A percentile compares a stretch with the other conserved stretches of the same genome.
These are phyloP conservation scores for Lonicera japonica DNA, from an alignment of 129 eudicot genomes.

Conservation along the genomic window DNA sequence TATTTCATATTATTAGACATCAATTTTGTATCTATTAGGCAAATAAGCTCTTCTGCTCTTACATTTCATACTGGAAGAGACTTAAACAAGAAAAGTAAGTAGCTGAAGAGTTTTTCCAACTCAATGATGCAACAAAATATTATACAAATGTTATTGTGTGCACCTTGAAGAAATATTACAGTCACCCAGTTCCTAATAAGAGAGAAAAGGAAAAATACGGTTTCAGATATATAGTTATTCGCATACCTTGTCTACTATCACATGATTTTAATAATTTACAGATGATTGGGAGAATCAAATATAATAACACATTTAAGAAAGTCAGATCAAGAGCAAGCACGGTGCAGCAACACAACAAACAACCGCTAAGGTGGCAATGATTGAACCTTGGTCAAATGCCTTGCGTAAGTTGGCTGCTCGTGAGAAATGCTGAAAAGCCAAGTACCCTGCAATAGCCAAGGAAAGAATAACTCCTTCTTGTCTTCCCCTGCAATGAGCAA, in stretches of 20 bases:
- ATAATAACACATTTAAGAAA: neutral
- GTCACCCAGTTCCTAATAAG: neutral
- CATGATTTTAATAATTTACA: neutral
- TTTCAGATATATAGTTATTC: neutral
- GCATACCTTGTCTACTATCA: neutral
- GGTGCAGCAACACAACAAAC: conserved; percentile 62
- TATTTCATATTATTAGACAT: neutral
- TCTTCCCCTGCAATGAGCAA: conserved; percentile 53
- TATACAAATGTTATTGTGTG: no score
- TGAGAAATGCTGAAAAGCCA: conserved; percentile 82
- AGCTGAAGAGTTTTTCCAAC: no score
- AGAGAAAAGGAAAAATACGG: neutral
- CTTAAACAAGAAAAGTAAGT: no score
- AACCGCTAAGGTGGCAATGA: conserved; percentile 69
- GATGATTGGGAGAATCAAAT: neutral
- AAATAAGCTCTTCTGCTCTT: neutral
- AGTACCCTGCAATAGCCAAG: conserved; percentile 57
- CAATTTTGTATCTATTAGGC: neutral
- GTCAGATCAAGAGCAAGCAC: conserved; percentile 62
- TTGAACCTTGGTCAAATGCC: conserved; percentile 85
- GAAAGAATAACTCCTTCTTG: conserved; percentile 76
- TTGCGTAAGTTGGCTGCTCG: conserved; percentile 58
- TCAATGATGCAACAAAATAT: no score
- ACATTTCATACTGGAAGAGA: no score
- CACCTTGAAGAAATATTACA: neutral